Percentiles rank a stretch among this genome's conserved stretches.
phyloP scores from a whole-genome alignment of 495 filamentous ascomycete genomes.

The Trichodelitschia bisporula region DNA sequence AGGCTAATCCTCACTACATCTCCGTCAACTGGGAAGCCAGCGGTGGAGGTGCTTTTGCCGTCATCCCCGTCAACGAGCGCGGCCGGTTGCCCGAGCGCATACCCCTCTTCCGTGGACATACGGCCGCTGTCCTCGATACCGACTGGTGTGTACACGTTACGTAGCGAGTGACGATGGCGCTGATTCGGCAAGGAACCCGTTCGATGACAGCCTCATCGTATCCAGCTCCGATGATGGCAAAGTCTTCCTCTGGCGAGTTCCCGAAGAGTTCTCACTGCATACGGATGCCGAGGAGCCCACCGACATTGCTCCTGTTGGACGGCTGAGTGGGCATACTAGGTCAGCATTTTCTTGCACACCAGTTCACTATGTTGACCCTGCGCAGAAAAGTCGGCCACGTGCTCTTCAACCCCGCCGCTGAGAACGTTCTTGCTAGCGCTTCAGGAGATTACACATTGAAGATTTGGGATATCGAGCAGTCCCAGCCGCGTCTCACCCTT shows the following conservation, averaged over 20 bases:
- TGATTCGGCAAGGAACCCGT: constrained; percentile 45
- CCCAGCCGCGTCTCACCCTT: constrained; percentile 41
- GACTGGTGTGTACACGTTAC: constrained; percentile 45
- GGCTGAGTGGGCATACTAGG: constrained; percentile 52
- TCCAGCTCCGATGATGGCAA: constrained; percentile 94
- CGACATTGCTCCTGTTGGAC: constrained; percentile 58
- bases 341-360: constrained; percentile 3
- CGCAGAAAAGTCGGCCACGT: constrained; percentile 85
- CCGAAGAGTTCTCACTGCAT: constrained; percentile 60
- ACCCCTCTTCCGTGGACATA: constrained; percentile 88
- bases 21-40: constrained; percentile 97
- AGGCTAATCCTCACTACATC: constrained; percentile 90
- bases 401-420: constrained; percentile 88
- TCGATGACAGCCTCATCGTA: constrained; percentile 77
- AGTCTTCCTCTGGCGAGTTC: constrained; percentile 89
- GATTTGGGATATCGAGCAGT: constrained; percentile 82
- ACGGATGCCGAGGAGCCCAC: constrained; percentile 61
- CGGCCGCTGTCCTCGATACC: constrained; percentile 83
- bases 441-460: constrained; percentile 92
- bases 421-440: constrained; percentile 82
- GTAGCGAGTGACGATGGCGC: constrained; percentile 9
- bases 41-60: constrained; percentile 90
- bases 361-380: constrained; percentile 7
- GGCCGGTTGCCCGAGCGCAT: constrained; percentile 81
- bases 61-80: constrained; percentile 72